Evolutionary conservation across 305 asterid genomes (phyloP), one percentile per base, ranked within the genome.

Genomic region (Fraxinus latifolia): DNA sequence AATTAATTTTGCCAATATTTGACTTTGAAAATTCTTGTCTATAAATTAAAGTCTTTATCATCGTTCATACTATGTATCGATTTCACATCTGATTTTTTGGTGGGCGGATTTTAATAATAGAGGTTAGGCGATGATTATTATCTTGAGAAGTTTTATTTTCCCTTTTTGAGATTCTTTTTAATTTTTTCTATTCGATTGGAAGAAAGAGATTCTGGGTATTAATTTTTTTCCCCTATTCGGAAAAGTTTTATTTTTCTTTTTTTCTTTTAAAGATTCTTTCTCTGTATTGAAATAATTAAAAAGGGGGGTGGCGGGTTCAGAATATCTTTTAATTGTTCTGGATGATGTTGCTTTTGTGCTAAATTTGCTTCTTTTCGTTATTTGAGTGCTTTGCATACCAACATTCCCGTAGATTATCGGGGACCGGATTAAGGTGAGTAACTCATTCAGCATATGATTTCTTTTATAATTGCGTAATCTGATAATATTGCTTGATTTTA

Each of bases 341-440:
- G 78, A 58, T 76, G 78, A 42, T 85, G 82, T 77, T 83, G 80
- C 77, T 80, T 88, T 83, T 82, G 15, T 50, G 80, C 79, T 81
- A 83, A 77, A 55, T 86, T 70, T 68, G 80, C 71, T 50, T 81
- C 65, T 79, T 74, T 74, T 80, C 79, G 81, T 85, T 91, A 89
- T 90, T 90, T 80, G 90, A 86, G 89, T 50, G 75, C 65, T 77
- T 82, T 81, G 85, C 62, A 55, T 84, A 81, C 82, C 76, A 77
- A 79, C 39, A 71, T 53, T 82, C 71, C 68, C 80, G 87, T 84
- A 65, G 90, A 85, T 84, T 85, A 77, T 84, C 23, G 82, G 86
- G 83, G 74, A 77, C 72, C 74, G 60, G 82, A 50, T 80, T 79
- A 77, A 91, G 91, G 97, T 86, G 78, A 90, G 89, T 79, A 53